Conservation (phyloP, 2,329 filamentous ascomycete species). For the Teratosphaeria gauchensis region DNA sequence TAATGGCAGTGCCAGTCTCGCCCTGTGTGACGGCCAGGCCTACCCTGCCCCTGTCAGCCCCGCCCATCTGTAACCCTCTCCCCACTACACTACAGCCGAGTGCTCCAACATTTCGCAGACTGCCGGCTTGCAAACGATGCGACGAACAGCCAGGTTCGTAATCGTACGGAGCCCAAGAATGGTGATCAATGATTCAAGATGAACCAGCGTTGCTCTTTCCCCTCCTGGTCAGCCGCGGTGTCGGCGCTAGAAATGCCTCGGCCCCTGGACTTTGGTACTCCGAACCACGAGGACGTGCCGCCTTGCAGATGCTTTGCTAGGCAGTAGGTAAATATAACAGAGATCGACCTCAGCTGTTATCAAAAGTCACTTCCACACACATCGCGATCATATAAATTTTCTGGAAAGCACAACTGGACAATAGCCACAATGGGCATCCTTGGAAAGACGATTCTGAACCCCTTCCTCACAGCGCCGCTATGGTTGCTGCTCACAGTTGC, state of each 20-base stretch:
- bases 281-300: neutral
- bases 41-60: neutral
- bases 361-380: no score
- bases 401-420: neutral
- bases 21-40: neutral
- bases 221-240: neutral
- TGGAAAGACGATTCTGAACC: conserved; percentile 11
- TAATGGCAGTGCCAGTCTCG: neutral
- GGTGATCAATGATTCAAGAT: neutral
- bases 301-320: neutral
- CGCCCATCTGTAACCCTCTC: neutral
- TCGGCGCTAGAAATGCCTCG: neutral
- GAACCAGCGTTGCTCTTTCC: neutral
- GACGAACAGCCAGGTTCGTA: neutral
- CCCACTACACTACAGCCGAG: no score
- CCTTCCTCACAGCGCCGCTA: conserved; percentile 21
- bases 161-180: neutral
- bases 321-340: neutral
- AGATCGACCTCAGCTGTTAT: neutral
- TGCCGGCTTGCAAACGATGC: no score
- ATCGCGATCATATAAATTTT: neutral
- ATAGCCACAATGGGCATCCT: neutral
- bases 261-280: neutral
- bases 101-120: no score
- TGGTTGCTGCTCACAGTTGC: conserved; percentile 20